phyloP scores from a whole-genome alignment of 2,329 filamentous ascomycete species.

The Fusarium sp. region DNA sequence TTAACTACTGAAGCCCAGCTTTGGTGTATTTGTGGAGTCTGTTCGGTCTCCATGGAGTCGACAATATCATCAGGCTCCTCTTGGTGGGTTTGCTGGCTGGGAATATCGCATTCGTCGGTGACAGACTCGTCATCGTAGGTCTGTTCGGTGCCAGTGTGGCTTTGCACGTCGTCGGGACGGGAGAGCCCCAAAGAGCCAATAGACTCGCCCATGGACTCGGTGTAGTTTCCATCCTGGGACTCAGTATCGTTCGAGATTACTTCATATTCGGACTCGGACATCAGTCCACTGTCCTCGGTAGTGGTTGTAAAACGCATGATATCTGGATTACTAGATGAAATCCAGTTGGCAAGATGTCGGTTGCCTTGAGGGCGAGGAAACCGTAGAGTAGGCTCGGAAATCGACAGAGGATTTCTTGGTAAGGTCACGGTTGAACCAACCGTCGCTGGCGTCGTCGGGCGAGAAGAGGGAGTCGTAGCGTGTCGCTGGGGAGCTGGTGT shows the following conservation, averaged over 20 bases:
- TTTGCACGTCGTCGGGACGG: slow-evolving; percentile 64
- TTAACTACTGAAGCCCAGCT: slow-evolving; percentile 35
- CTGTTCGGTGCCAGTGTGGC: slow-evolving; percentile 62
- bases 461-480: slow-evolving; percentile 29
- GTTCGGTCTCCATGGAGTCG: slow-evolving; percentile 10
- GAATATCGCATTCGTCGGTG: slow-evolving; percentile 49
- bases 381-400: slow-evolving; percentile 63
- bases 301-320: slow-evolving; percentile 63
- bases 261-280: slow-evolving; percentile 67
- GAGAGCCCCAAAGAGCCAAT: slow-evolving; percentile 62
- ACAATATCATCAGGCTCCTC: slow-evolving; percentile 29
- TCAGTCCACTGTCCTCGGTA: slow-evolving; percentile 62
- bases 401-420: slow-evolving; percentile 47
- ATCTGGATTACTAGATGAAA: slow-evolving; percentile 68
- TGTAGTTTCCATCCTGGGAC: slow-evolving; percentile 62
- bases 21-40: slow-evolving; percentile 24
- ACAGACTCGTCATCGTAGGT: slow-evolving; percentile 59
- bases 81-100: slow-evolving; percentile 11
- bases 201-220: slow-evolving; percentile 63
- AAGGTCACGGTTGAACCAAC: slow-evolving; percentile 4
- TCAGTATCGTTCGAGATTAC: slow-evolving; percentile 66
- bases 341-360: slow-evolving; percentile 68
- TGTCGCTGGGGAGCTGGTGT: slow-evolving; percentile 38
- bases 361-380: slow-evolving; percentile 69
- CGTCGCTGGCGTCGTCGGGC: slow-evolving; percentile 35